phyloP scores from a whole-genome alignment of 208 protist genomes.

The Leishmania tropica region DNA sequence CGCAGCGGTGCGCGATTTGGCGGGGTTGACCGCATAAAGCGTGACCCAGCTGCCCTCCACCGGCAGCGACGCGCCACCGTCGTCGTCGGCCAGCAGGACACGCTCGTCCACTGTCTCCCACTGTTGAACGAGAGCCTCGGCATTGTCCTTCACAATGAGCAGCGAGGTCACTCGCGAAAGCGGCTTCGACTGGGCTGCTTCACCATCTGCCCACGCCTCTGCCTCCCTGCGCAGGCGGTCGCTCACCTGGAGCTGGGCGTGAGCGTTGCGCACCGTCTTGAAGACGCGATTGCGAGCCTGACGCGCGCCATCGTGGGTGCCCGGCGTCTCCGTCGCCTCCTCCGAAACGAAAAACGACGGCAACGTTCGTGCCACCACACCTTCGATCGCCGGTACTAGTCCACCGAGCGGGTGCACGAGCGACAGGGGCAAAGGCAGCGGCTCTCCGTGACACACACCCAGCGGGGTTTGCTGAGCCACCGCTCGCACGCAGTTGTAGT shows the following conservation, averaged over 20 bases:
- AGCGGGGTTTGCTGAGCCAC: slow-evolving; percentile 45
- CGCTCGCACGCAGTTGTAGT: slow-evolving; percentile 83
- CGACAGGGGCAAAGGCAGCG: slow-evolving; percentile 43
- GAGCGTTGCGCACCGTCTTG: slow-evolving; percentile 43
- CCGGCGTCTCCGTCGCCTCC: background rate
- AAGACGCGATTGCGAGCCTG: slow-evolving; percentile 9
- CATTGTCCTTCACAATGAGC: slow-evolving; percentile 45
- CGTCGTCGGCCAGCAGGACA: slow-evolving; percentile 16
- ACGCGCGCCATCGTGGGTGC: slow-evolving; percentile 13
- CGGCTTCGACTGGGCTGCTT: slow-evolving; percentile 1
- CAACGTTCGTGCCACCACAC: slow-evolving; percentile 67
- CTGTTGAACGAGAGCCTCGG: slow-evolving; percentile 72
- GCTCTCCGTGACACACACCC: slow-evolving; percentile 55
- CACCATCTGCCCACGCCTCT: background rate
- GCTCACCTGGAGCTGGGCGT: slow-evolving; percentile 45
- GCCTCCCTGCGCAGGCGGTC: slow-evolving; percentile 24
- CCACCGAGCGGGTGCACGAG: slow-evolving; percentile 70
- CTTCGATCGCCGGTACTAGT: slow-evolving; percentile 72
- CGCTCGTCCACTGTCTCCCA: slow-evolving; percentile 55
- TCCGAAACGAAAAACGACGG: slow-evolving; percentile 69
- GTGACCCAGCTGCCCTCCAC: slow-evolving; percentile 50
- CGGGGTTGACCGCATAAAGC: slow-evolving; percentile 70
- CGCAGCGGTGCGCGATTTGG: slow-evolving; percentile 45
- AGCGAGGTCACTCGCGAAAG: slow-evolving; percentile 60
- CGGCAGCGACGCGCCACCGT: slow-evolving; percentile 42